Base-by-base conservation (phyloP, 2,329 filamentous ascomycete genomes). In the Neurospora crassa region DNA sequence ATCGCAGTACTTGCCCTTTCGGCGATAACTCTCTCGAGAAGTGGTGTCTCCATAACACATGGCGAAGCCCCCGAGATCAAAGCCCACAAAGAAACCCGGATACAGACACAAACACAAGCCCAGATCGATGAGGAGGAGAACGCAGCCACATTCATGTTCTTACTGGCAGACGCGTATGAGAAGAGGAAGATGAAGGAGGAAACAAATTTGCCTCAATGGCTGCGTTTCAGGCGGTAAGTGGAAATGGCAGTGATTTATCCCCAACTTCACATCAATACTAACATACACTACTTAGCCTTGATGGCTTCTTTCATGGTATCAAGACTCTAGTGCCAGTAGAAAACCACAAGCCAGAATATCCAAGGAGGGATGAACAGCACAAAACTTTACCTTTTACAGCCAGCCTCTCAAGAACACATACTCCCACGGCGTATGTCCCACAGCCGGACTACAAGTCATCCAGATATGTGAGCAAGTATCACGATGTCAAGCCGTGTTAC, bases 221-320 rank as follows among this genome's bases (percentile, higher is more conserved):
- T 83, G 18, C 78, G 77, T 67, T 84, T 81, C 73, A 79, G 78
- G 67, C 82, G 83, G 84, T 85, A 77, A 81, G 83, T 80, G 1
- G 14, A 59, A 8, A 40, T 34, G 29, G 34, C 10, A 45, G 68
- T 14, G 20, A 29, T 68, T 59, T 67, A n/a, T 37, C 47, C 63
- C 41, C 4, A 24, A 41, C 29, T 20, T 20, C 6, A 63, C 29
- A 29, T 71, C 77, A 72, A 78, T 71, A 42, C 69, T 71, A 71
- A 71, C 24, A 24, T 0, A 71, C 24, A 24, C 0, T 42, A 41
- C 34, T 37, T 74, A 96, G 95, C 76, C 89, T 97, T 70, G 89
- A 91, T 75, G 87, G 91, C 67, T 97, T 95, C 79, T 93, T 92
- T 80, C 89, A 91, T 53, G 94, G 94, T 5, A 84, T 97, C 70